Base-by-base conservation (phyloP, 1,139 yeast species). In the Candida sp. region DNA sequence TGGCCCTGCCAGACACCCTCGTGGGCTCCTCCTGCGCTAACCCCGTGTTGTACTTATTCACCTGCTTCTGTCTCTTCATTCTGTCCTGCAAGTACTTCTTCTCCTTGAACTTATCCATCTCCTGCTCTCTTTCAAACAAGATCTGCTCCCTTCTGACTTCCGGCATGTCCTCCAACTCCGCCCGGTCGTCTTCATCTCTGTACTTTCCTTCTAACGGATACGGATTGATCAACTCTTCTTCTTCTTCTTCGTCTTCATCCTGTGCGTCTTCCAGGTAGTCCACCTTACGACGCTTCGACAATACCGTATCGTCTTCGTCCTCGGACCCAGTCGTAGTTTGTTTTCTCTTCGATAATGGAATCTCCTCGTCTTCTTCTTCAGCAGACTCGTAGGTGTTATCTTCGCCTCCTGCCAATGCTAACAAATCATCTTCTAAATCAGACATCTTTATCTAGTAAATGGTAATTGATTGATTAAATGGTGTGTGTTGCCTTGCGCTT, bases 191-290 rank as follows among this genome's bases (percentile, higher is more conserved):
- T 53, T 86, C 97, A 68, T 92, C 89, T 62, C 85, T 89, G 73
- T 86, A 94, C 63, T 91, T 91, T 12, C 97, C 97, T 65, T 92
- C 98, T 52, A 94, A 72, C 2, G 99, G 99, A 67, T 93, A 94
- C 6, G 98, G 99, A 59, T 80, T 81, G 37, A 72, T 66, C 58
- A 88, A 80, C 49, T 74, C 75, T 7, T 60, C 66, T 7, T 58
- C 68, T 4, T 58, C 68, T 1, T 59, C 66, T 2, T 60, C 68
- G 22, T 66, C 77, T 3, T 66, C 77, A n/a, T 57, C 63, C n/a
- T 51, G 17, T 17, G 17, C 59, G 7, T 57, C 68, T 46, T 56
- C 63, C 44, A 61, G 58, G 23, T 47, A 42, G 23, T 52, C 59
- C 11, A 52, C 47, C 49, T 46, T 57, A 38, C 59, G 54, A 41